A percentile compares a stretch with the other conserved stretches of the same genome.
Evolutionary conservation across 495 filamentous ascomycete genomes (phyloP).

Genomic region (Penicillium desertorum): DNA sequence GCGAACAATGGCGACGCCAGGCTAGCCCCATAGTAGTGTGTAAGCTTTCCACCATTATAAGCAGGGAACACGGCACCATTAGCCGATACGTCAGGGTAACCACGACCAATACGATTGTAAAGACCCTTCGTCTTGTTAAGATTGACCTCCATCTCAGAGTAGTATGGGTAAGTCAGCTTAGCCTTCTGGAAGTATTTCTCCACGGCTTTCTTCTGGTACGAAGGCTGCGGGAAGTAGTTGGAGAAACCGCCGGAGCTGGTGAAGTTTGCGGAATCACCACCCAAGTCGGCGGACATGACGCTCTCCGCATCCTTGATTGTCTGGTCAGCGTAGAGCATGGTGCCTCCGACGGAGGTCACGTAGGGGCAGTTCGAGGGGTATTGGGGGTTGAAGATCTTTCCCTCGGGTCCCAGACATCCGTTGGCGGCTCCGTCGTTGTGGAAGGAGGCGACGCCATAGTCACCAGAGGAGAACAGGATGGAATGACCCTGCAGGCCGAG

Average conservation of each 20-base stretch:
- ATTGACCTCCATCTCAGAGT: constrained; percentile 34
- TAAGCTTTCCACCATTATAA: constrained; percentile 38
- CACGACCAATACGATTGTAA: constrained; percentile 60
- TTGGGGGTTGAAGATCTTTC: constrained; percentile 47
- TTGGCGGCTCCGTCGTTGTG: constrained; percentile 31
- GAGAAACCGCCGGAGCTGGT: constrained; percentile 65
- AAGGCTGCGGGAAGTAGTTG: constrained; percentile 61
- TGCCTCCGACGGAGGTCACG: constrained; percentile 54
- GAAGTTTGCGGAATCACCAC: constrained; percentile 43
- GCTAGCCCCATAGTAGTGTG: constrained; percentile 53
- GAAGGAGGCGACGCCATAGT: constrained; percentile 56
- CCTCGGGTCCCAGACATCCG: constrained; percentile 41
- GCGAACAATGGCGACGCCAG: constrained; percentile 57
- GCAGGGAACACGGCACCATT: constrained; percentile 57
- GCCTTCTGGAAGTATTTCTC: constrained; percentile 49
- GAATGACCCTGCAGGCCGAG: constrained; percentile 63
- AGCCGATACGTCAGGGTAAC: constrained; percentile 64
- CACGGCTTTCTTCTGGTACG: constrained; percentile 58
- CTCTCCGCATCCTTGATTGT: constrained; percentile 44
- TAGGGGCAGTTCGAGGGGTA: constrained; percentile 55
- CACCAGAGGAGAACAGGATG: constrained; percentile 60
- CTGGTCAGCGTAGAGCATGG: constrained; percentile 44
- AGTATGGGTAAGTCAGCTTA: constrained; percentile 46
- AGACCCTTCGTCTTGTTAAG: constrained; percentile 47
- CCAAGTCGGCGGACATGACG: constrained; percentile 33